A percentile compares a stretch with the other conserved stretches of the same genome.
Conservation (phyloP, 2,329 filamentous ascomycete genomes). For the Paecilomyces dactylethromorphus region DNA sequence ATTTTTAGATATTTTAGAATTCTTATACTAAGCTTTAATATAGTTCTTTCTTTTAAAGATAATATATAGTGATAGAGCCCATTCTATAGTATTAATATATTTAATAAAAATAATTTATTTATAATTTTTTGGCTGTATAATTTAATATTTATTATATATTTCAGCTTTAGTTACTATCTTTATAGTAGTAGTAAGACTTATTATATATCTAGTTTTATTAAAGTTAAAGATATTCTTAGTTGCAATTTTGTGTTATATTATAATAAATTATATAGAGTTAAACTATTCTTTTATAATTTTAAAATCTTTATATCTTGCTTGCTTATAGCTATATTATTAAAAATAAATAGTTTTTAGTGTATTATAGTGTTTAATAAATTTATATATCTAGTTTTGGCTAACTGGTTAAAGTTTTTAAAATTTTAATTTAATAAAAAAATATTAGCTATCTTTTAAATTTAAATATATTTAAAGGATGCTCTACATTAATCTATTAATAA, state of each 20-base stretch:
- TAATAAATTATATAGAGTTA: constrained; percentile 3
- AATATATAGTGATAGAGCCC: constrained; percentile 4
- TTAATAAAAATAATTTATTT: constrained; percentile 11
- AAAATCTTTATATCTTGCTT: constrained; percentile 5
- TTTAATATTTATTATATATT: constrained; percentile 1
- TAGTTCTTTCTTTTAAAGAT: constrained; percentile 10
- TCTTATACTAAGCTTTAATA: constrained; percentile 10
- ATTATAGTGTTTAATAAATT: constrained; percentile 3
- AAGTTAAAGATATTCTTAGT: constrained; percentile 11
- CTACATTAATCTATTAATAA: constrained; percentile 2
- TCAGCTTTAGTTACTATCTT: not conserved
- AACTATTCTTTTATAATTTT: constrained; percentile 3
- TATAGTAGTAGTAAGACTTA: not conserved
- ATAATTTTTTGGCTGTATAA: constrained; percentile 10
- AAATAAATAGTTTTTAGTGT: constrained; percentile 3
- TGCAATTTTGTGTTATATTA: constrained; percentile 7
- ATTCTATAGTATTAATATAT: constrained; percentile 5
- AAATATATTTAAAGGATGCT: not conserved
- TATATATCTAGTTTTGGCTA: constrained; percentile 3
- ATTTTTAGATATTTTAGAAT: not conserved
- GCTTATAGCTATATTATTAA: constrained; percentile 4
- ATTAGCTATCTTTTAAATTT: constrained; percentile 7
- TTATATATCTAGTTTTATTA: constrained; percentile 1
- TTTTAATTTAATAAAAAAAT: not conserved
- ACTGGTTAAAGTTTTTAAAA: not conserved